phyloP scores from a whole-genome alignment of 2,329 filamentous ascomycete species.

The Fusarium heterosporum region DNA sequence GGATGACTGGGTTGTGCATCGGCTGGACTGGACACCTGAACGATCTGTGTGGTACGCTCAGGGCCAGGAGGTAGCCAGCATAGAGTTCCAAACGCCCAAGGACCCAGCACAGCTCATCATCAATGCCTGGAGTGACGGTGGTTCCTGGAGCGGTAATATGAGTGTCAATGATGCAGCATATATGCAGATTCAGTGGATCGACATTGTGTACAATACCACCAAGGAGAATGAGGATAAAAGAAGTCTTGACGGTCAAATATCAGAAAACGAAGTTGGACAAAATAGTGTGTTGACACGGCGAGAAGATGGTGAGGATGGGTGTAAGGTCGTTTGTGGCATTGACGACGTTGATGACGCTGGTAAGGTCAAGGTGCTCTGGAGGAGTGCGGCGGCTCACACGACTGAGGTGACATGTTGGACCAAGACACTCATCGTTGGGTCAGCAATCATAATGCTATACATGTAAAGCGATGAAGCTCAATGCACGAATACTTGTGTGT shows the following conservation, averaged over 20 bases:
- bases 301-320: slow-evolving; percentile 40
- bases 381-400: slow-evolving; percentile 39
- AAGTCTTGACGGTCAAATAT: background rate
- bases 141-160: slow-evolving; percentile 71
- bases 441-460: background rate
- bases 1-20: slow-evolving; percentile 68
- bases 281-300: slow-evolving; percentile 51
- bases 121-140: slow-evolving; percentile 72
- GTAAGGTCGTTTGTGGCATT: slow-evolving; percentile 51
- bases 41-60: slow-evolving; percentile 68
- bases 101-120: slow-evolving; percentile 65
- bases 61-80: slow-evolving; percentile 61
- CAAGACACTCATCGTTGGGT: slow-evolving; percentile 3
- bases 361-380: slow-evolving; percentile 41
- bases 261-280: slow-evolving; percentile 31
- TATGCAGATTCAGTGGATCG: slow-evolving; percentile 72
- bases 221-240: slow-evolving; percentile 23
- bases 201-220: slow-evolving; percentile 66
- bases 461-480: background rate
- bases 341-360: slow-evolving; percentile 50
- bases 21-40: slow-evolving; percentile 69
- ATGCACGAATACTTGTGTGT: background rate
- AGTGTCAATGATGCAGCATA: slow-evolving; percentile 60
- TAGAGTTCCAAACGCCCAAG: slow-evolving; percentile 66
- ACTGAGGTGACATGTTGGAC: background rate